phyloP scores from a whole-genome alignment of 768 basidiomycete genomes.

The Termitomyces bulborhizus region DNA sequence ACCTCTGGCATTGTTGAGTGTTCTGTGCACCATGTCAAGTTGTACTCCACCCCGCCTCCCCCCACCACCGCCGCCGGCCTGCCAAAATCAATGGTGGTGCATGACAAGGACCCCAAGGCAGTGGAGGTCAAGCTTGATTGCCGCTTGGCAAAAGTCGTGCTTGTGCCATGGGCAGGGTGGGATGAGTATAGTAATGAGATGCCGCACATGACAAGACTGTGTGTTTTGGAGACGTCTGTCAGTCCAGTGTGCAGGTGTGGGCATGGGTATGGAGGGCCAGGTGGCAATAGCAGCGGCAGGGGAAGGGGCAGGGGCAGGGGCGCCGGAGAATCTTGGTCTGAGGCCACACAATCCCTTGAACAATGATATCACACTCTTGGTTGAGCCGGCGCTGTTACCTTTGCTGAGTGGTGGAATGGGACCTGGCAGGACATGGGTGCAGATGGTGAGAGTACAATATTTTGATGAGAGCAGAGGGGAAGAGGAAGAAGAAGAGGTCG shows the following conservation, averaged over 20 bases:
- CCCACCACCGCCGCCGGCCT: slow-evolving; percentile 10
- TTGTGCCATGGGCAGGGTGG: slow-evolving; percentile 38
- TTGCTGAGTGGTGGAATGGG: slow-evolving; percentile 50
- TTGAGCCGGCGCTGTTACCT: slow-evolving; percentile 38
- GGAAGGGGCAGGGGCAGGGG: not conserved
- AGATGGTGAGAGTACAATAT: slow-evolving; percentile 41
- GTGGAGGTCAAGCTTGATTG: slow-evolving; percentile 33
- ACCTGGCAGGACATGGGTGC: slow-evolving; percentile 62
- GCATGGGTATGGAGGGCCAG: no score
- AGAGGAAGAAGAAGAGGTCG: slow-evolving; percentile 27
- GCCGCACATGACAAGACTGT: slow-evolving; percentile 27
- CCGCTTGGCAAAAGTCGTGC: slow-evolving; percentile 28
- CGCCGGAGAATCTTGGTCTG: slow-evolving; percentile 1
- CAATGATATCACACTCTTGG: slow-evolving; percentile 55
- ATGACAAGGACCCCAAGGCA: slow-evolving; percentile 21
- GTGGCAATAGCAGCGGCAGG: not conserved
- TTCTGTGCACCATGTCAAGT: slow-evolving; percentile 52
- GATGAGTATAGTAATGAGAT: slow-evolving; percentile 26
- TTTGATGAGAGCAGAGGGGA: slow-evolving; percentile 1
- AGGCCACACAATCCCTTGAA: slow-evolving; percentile 43
- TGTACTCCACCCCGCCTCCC: slow-evolving; percentile 34
- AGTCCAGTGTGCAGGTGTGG: slow-evolving; percentile 4
- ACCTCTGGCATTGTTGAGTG: slow-evolving; percentile 60
- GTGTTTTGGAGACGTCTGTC: slow-evolving; percentile 26
- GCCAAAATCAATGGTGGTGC: slow-evolving; percentile 19